phyloP scores from a whole-genome alignment of 768 basidiomycete genomes.

The Mycena vitilis region DNA sequence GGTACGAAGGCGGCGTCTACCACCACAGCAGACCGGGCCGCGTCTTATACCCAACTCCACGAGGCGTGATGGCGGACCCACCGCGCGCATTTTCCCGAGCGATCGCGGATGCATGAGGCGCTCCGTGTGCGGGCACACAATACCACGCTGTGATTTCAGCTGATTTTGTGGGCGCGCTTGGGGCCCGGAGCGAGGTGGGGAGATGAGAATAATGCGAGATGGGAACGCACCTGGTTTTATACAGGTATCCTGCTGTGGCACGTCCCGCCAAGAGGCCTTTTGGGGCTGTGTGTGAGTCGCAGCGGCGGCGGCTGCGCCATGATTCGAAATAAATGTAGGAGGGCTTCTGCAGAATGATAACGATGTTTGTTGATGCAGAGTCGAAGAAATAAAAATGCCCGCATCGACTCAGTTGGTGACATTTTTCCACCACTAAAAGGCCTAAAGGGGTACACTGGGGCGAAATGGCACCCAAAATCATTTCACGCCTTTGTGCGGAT shows the following conservation, averaged over 20 bases:
- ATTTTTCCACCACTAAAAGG: too few relatives aligned
- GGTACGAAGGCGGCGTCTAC: background rate
- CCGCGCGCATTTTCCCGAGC: background rate
- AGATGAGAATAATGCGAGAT: background rate
- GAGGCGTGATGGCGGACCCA: conserved; percentile 23
- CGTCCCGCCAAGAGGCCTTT: background rate
- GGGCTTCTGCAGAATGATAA: conserved; percentile 4
- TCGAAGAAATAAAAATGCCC: too few relatives aligned
- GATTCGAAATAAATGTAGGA: background rate
- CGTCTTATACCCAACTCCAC: conserved; percentile 13
- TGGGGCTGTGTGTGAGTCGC: conserved; percentile 6
- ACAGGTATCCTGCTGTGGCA: background rate
- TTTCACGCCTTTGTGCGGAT: background rate
- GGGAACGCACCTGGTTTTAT: background rate
- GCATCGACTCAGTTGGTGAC: too few relatives aligned
- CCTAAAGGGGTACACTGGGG: background rate
- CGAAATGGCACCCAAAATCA: background rate
- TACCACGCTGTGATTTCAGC: conserved; percentile 17
- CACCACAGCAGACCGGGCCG: background rate
- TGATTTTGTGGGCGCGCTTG: conserved; percentile 6
- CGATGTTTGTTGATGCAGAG: background rate
- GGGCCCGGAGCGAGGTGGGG: background rate
- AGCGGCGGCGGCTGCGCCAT: background rate
- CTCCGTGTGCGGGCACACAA: background rate
- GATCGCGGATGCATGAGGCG: conserved; percentile 9